Base-by-base conservation (phyloP, 2,329 filamentous ascomycete species). In the Xylariaceae sp. region DNA sequence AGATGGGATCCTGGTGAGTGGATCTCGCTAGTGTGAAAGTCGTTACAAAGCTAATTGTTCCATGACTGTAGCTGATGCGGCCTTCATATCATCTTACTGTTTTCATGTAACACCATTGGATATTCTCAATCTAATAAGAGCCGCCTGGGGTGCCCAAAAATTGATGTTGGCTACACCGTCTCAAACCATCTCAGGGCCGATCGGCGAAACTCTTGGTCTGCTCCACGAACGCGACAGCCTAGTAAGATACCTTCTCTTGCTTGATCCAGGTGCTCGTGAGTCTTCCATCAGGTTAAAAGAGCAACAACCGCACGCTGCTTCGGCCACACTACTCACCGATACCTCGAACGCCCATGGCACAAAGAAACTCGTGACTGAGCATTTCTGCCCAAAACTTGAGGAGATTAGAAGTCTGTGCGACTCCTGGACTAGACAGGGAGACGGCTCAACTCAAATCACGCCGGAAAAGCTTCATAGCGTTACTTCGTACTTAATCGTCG, bases 1-100 rank as follows among this genome's bases (percentile, higher is more conserved):
- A 88, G 83, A 66, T 99, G 93, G 92, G 87, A 86, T 62, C 89
- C 92, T 62, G 87, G 90, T 93, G 78, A 70, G 82, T 72, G 7
- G 42, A 37, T 6, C 44, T 48, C 14, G 5, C 4, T 12, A 37
- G 14, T 14, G 3, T 16, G 2, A 48, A 44, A 16, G 29, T 12
- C 47, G 6, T 20, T 20, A 47, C 19, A 18, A 5, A 26, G 32
- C 65, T 69, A 49, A 69, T 53, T 44, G 4, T 63, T 44, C 54
- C 14, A 50, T 37, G n/a, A 26, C 16, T 19, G 9, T 60, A 89
- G 86, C 80, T 40, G 91, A 96, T 66, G 77, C 83, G 52, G 75
- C 79, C 3, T 90, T 89, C 71, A 83, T 86, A n/a, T 81, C 84
- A 4, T 81, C 84, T 18, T 81, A 88, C 63, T 83, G 86, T 2